Evolutionary conservation across 129 eudicot genomes (phyloP).

Genomic region (Chrysanthemum lavandulifolium): DNA sequence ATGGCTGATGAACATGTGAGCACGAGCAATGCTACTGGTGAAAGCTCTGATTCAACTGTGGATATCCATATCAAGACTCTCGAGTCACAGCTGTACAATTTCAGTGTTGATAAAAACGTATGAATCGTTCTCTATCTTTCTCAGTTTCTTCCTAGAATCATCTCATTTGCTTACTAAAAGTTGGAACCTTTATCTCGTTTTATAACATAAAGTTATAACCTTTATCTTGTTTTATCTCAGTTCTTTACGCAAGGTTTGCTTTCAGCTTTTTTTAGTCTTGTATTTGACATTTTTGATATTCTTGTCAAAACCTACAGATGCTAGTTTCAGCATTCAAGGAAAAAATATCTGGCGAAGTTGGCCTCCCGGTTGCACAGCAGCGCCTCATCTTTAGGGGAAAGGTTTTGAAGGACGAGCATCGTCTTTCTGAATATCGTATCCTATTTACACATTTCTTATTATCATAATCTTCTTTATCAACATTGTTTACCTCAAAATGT

Average conservation of each 20-base stretch:
- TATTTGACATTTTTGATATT: slow-evolving; percentile 3
- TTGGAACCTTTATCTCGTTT: neutral
- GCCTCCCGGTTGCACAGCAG: slow-evolving; percentile 87
- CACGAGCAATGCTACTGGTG: slow-evolving; percentile 46
- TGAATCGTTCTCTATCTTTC: neutral
- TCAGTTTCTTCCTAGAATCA: neutral
- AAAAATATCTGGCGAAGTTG: slow-evolving; percentile 69
- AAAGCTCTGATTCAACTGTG: slow-evolving; percentile 59
- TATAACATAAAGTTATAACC: neutral
- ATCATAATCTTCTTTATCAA: neutral
- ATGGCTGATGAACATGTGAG: slow-evolving; percentile 74
- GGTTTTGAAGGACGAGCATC: slow-evolving; percentile 86
- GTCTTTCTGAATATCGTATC: slow-evolving; percentile 94
- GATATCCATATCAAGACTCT: slow-evolving; percentile 93
- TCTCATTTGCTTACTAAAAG: neutral
- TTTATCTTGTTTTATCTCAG: too few relatives aligned
- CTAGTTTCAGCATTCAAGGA: slow-evolving; percentile 76
- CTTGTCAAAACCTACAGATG: slow-evolving; percentile 49
- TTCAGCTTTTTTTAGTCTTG: neutral
- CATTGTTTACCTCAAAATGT: neutral
- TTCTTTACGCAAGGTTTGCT: neutral
- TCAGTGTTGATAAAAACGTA: slow-evolving; percentile 75
- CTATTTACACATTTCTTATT: slow-evolving; percentile 19
- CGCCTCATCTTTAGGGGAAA: slow-evolving; percentile 95
- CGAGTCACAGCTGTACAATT: slow-evolving; percentile 68